Evolutionary conservation across 2,329 filamentous ascomycete species (phyloP), one percentile per base, ranked within the genome.

Genomic region (Aureobasidium sp.): DNA sequence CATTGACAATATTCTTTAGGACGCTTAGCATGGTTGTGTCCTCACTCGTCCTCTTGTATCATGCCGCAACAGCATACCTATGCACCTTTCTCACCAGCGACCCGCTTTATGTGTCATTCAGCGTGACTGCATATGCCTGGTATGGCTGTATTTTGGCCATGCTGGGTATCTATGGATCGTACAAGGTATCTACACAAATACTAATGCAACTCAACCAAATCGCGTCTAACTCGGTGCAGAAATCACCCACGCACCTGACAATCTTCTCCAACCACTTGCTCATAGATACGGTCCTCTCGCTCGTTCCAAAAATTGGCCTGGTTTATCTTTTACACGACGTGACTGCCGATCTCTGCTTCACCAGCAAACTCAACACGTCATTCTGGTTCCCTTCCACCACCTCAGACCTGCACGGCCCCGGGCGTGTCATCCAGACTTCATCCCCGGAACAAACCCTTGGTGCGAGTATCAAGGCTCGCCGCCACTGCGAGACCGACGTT

Each of bases 81-180:
- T 68, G 68, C 65, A 62, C 63, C 23, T 67, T 70, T 48, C 58
- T 71, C 3, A 68, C 69, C 23, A 64, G 68, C 58, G 69, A 71
- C 50, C 68, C 69, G 1, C 63, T 70, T 23, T 68, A 66, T 57
- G 64, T 71, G 39, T 67, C 67, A 12, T 58, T 67, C 41, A 65
- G 65, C 59, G 65, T 69, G 17, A 65, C 64, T 17, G 56, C 66
- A 13, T 71, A 71, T 58, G 67, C 68, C 26, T 71, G 67, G 68
- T 67, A 67, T 20, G 67, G 68, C 13, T 67, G 63, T 50, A 62
- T 63, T 6, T 53, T 69, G 63, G 68, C 67, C 39, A 44, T 66
- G 17, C 47, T 70, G 27, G 68, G 68, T 32, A 51, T 70, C 32
- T 62, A 64, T 23, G 69, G 68, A 23, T 66, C 68, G 27, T 56